Evolutionary conservation across 2,329 filamentous ascomycete species (phyloP), one percentile per base, ranked within the genome.

Genomic region (Fusarium equiseti): DNA sequence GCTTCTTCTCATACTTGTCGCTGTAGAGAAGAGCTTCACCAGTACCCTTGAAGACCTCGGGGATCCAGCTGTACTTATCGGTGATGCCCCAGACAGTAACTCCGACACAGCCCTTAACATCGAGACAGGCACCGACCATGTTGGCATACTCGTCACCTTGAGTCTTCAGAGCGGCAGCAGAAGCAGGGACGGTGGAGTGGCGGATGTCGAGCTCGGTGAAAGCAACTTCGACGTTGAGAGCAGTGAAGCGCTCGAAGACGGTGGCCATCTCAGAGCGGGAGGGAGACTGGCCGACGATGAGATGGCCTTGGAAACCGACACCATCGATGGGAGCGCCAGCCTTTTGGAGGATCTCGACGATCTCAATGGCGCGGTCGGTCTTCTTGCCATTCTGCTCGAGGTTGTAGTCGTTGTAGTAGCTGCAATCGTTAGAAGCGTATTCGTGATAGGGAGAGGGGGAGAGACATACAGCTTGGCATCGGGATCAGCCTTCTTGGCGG

Each of bases 191-290:
- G 8, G 74, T 76, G 3, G 76, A 74, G 59, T 85, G 83, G 31
- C 88, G 82, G 65, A 90, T 86, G 74, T 91, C 89, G 24, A 90
- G 80, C 79, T 91, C 89, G 2, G 89, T 90, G 75, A 88, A 83
- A 8, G 87, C 87, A 7, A 89, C 85, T 63, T 91, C 88, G 7
- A 88, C 78, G 8, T 83, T 83, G 3, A 87, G 82, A 2, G 80
- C 79, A 3, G 83, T 82, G 79, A 88, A 90, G 44, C 83, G 79
- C 50, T 80, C 74, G 56, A 89, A 84, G 16, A 83, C 82, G 1
- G 81, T 79, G 32, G 80, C 79, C 46, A 86, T 81, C 15, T 80
- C 78, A 38, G 80, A 78, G 68, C 84, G 82, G 44, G 76, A 78
- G 0, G 88, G 85, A 3, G 85, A 83, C n/a, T 76, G 72, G 72